Percentiles rank a stretch among this genome's conserved stretches.
These are phyloP conservation scores for Cyclotella cryptica DNA, from an alignment of 108 stramenopile genomes.

Conservation along the genomic window DNA sequence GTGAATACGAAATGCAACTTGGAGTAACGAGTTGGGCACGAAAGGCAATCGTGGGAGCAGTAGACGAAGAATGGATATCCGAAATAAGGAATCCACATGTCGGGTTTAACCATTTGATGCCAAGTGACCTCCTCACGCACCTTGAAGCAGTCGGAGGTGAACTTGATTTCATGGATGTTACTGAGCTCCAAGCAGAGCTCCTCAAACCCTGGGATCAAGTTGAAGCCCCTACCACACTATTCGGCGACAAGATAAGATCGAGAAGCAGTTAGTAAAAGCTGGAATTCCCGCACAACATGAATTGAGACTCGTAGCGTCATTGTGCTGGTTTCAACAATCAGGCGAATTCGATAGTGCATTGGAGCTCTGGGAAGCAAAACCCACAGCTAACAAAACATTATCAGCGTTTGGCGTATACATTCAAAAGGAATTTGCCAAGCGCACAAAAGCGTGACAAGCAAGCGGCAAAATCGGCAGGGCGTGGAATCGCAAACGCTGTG, in stretches of 20 bases:
- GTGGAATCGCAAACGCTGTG: not conserved
- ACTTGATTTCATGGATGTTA: not conserved
- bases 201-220: slow-evolving; percentile 9
- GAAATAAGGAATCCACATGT: too few species aligned
- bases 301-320: slow-evolving; percentile 3
- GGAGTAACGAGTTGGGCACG: not conserved
- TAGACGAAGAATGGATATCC: too few species aligned
- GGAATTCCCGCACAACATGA: not conserved
- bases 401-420: not conserved
- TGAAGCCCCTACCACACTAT: slow-evolving; percentile 9
- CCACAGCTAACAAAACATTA: not conserved
- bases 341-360: slow-evolving; percentile 6
- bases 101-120: too few species aligned
- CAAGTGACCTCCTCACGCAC: not conserved
- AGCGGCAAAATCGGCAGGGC: not conserved
- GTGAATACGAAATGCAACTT: not conserved
- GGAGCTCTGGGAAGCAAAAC: not conserved
- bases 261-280: not conserved
- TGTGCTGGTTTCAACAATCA: not conserved
- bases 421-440: slow-evolving; percentile 5
- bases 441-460: not conserved
- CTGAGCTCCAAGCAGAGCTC: not conserved
- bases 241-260: not conserved
- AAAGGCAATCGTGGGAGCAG: too few species aligned
- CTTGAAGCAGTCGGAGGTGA: not conserved